Evolutionary conservation across 148 eudicot genomes (phyloP), one percentile per base, ranked within the genome.

Genomic region (Dysphania ambrosioides): DNA sequence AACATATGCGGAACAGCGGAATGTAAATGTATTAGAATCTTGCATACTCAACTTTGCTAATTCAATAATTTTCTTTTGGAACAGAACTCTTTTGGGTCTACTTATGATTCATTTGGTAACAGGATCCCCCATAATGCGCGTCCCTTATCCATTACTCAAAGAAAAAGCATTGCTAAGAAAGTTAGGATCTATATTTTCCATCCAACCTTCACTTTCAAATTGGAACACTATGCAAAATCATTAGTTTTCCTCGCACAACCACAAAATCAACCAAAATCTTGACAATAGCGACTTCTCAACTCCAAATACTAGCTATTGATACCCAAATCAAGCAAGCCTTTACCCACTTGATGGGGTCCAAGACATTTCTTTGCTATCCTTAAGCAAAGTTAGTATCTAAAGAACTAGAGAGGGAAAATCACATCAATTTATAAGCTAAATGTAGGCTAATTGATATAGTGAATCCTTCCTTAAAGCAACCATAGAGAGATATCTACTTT

Each of bases 1-100:
- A 31, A 18, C 10, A 31, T 16, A 1, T 32, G 36, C 16, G 35
- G 59, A 53, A 6, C 5, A n/a, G n/a, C 8, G 7, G 34, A 5
- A 35, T 23, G 21, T 53, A 65, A 59, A 74, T 16, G 30, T 8
- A 71, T 30, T 11, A 65, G 70, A 77, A 71, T 77, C 69, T 71
- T 63, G 59, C 53, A 38, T 41, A 72, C 15, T 53, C 12, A 18
- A 47, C 9, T 34, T 24, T 60, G 44, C 44, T 60, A 42, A 49
- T 59, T 69, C 35, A 31, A 59, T 63, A 31, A 42, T 64, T 63
- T 44, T 23, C 7, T 2, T 23, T 34, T 27, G 13, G 36, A 75
- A 29, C 26, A 74, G 32, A 34, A 41, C 34, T 31, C 27, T 47
- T 47, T 63, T 27, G 47, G 66, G 61, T 72, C 29, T 72, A 36